A percentile compares a stretch with the other conserved stretches of the same genome.
phyloP scores from a whole-genome alignment of 768 basidiomycete genomes.

The Porpolomopsis calyptriformis region DNA sequence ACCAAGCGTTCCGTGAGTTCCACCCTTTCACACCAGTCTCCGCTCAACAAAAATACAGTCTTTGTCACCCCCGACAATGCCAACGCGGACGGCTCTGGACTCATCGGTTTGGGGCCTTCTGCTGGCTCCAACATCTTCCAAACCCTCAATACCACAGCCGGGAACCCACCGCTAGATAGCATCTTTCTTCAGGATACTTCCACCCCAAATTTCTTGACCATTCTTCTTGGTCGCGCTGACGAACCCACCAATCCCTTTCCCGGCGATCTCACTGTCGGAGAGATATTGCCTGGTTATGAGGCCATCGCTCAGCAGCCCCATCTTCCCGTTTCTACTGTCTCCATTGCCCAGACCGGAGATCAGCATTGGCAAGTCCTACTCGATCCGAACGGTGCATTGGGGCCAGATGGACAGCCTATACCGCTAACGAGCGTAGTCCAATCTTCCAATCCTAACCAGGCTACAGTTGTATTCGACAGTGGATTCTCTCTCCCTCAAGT shows the following conservation, averaged over 20 bases:
- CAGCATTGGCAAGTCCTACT: constrained; percentile 37
- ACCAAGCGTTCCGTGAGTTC: constrained; percentile 15
- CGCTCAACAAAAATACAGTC: constrained; percentile 5
- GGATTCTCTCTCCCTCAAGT: constrained; percentile 63
- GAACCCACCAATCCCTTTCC: constrained; percentile 42
- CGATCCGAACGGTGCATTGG: constrained; percentile 52
- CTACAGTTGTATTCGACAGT: constrained; percentile 57
- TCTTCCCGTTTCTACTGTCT: constrained; percentile 34
- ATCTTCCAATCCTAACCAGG: constrained; percentile 31
- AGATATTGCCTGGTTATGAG: constrained; percentile 39
- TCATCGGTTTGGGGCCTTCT: constrained; percentile 17
- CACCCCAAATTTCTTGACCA: constrained; percentile 50
- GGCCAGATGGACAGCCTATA: constrained; percentile 46
- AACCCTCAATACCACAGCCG: constrained; percentile 17
- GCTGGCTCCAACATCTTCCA: constrained; percentile 12
- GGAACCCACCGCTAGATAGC: constrained; percentile 49
- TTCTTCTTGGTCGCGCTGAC: constrained; percentile 51
- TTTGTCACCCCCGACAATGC: constrained; percentile 3
- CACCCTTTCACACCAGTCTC: neutral
- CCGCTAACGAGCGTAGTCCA: constrained; percentile 36
- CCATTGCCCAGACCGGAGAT: constrained; percentile 4
- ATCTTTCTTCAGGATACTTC: constrained; percentile 51
- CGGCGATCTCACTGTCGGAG: constrained; percentile 56
- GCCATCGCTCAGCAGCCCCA: constrained; percentile 40
- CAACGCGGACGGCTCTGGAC: constrained; percentile 8